Conservation (phyloP, 345 rosid genomes). For the Brassica incana region DNA sequence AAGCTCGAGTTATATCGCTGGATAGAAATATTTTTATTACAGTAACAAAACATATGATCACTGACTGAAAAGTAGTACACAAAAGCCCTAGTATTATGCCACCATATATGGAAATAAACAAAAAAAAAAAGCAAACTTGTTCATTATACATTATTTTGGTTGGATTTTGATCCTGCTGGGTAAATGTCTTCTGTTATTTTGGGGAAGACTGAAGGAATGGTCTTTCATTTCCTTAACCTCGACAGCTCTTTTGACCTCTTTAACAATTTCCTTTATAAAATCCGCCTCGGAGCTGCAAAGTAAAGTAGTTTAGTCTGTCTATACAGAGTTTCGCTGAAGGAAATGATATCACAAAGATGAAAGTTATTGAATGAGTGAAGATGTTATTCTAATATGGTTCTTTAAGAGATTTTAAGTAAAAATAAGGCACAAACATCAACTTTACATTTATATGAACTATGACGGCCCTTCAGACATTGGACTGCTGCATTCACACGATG, state of each 20-base stretch:
- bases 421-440: background rate
- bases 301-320: background rate
- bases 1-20: background rate
- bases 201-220: background rate
- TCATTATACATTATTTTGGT: background rate
- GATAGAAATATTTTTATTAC: background rate
- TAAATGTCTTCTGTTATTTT: background rate
- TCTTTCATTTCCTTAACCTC: background rate
- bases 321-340: background rate
- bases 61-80: background rate
- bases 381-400: no score
- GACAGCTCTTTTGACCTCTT: background rate
- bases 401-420: no score
- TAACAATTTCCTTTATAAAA: background rate
- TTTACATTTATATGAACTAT: background rate
- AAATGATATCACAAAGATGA: background rate
- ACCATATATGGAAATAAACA: background rate
- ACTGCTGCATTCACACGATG: background rate
- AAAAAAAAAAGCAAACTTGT: background rate
- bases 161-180: background rate
- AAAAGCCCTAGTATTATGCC: background rate
- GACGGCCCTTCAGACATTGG: background rate
- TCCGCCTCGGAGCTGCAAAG: background rate
- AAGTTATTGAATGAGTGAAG: background rate
- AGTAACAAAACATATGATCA: background rate